Percentiles rank a stretch among this genome's conserved stretches.
Conservation (phyloP, 23 red algal species). For the Chondrus crispus region DNA sequence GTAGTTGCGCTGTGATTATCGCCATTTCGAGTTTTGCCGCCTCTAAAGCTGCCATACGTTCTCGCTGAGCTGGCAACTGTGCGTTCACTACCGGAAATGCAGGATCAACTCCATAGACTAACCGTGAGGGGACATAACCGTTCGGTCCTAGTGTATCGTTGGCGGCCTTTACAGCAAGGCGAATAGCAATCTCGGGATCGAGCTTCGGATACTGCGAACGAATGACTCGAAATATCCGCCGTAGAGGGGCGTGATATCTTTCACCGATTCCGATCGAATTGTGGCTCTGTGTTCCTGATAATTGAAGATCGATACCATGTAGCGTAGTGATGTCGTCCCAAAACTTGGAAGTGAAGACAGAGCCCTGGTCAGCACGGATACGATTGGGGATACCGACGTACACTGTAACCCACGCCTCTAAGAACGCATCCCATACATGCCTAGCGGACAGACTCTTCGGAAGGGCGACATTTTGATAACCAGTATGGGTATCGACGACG, state of each 20-base stretch:
- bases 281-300: not conserved
- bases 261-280: not conserved
- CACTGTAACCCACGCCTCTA: not conserved
- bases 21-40: not conserved
- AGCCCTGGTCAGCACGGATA: not conserved
- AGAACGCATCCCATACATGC: not conserved
- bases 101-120: constrained; percentile 13
- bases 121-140: not conserved
- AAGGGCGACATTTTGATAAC: not conserved
- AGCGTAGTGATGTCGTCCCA: not conserved
- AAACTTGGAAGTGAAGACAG: not conserved
- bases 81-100: constrained; percentile 11
- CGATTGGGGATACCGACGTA: constrained; percentile 7
- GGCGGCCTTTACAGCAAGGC: not conserved
- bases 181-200: not conserved
- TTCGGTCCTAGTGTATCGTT: constrained; percentile 25
- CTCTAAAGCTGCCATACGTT: not conserved
- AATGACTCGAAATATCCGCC: not conserved
- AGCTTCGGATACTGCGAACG: not conserved
- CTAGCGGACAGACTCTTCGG: too few relatives aligned
- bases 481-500: constrained; percentile 3
- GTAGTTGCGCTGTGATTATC: not conserved
- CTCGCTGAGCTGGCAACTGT: not conserved
- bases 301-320: not conserved
- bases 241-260: not conserved